Conservation (phyloP, 1,284 basidiomycete species). For the Cutaneotrichosporon sp. region DNA sequence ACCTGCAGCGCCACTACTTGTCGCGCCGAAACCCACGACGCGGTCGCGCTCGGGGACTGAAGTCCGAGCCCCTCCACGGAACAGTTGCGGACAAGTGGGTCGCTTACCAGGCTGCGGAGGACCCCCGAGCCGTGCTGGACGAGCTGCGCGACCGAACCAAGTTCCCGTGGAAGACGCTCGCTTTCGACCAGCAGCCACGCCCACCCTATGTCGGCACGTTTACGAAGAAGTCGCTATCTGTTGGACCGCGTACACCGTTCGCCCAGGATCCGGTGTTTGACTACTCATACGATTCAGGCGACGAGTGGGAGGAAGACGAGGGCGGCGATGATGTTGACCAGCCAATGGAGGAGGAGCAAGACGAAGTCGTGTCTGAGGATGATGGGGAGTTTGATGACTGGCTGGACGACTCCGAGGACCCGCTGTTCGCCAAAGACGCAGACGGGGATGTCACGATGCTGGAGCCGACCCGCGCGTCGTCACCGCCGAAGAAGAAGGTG, state of each 20-base stretch:
- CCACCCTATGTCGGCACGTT: constrained; percentile 48
- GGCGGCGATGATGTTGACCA: constrained; percentile 43
- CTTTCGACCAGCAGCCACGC: constrained; percentile 44
- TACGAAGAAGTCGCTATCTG: constrained; percentile 41
- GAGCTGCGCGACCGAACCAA: constrained; percentile 31
- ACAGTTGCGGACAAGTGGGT: constrained; percentile 37
- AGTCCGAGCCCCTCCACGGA: constrained; percentile 32
- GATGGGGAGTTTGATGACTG: constrained; percentile 46
- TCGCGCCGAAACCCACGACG: background rate
- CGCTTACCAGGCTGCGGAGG: constrained; percentile 39
- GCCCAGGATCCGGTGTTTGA: constrained; percentile 46
- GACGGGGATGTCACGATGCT: constrained; percentile 39
- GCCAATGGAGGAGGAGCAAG: constrained; percentile 23
- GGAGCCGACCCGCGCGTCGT: constrained; percentile 15
- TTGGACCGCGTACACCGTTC: constrained; percentile 47
- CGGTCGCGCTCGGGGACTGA: constrained; percentile 28
- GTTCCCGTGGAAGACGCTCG: constrained; percentile 46
- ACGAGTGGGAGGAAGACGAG: constrained; percentile 49
- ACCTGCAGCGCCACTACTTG: constrained; percentile 20
- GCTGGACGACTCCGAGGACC: constrained; percentile 34
- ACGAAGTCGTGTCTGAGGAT: constrained; percentile 34
- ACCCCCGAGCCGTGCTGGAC: constrained; percentile 39
- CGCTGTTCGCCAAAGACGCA: constrained; percentile 26
- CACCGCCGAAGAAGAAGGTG: constrained; percentile 18
- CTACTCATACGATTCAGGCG: constrained; percentile 47